Evolutionary conservation across 75 land plant species (phyloP).

Genomic region (Selaginella tamariscina): DNA sequence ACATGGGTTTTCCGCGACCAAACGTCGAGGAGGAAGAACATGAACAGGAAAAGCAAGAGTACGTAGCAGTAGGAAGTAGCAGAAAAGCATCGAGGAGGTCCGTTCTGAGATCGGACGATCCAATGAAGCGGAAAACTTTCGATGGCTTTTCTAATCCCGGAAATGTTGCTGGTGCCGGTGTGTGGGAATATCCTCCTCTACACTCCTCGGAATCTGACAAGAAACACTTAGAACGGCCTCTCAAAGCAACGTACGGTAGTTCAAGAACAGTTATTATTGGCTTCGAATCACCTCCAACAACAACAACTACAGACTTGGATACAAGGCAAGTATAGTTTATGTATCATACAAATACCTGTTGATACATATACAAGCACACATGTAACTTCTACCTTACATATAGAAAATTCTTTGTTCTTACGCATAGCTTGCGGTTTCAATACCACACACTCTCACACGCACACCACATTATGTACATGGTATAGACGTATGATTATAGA

Average conservation of each 20-base stretch:
- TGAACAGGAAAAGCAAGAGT: neutral
- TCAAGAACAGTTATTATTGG: neutral
- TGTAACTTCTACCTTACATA: no score
- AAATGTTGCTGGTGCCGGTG: neutral
- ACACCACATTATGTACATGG: no score
- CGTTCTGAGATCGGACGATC: neutral
- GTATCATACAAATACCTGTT: neutral
- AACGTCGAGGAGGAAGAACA: neutral
- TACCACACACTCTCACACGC: neutral
- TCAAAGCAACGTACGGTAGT: neutral
- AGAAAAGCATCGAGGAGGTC: neutral
- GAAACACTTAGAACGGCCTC: neutral
- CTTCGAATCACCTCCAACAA: neutral
- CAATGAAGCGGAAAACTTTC: neutral
- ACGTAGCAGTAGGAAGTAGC: neutral
- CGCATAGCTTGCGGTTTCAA: neutral
- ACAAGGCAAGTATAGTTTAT: neutral
- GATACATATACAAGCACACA: no score
- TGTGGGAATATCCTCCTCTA: neutral
- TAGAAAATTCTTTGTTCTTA: no score
- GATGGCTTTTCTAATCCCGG: neutral
- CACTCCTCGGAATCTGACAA: neutral
- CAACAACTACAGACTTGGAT: neutral
- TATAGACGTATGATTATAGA: no score
- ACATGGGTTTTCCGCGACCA: neutral